Base-by-base conservation (phyloP, 2,329 filamentous ascomycete genomes). In the Reticulascus tulasneorum region DNA sequence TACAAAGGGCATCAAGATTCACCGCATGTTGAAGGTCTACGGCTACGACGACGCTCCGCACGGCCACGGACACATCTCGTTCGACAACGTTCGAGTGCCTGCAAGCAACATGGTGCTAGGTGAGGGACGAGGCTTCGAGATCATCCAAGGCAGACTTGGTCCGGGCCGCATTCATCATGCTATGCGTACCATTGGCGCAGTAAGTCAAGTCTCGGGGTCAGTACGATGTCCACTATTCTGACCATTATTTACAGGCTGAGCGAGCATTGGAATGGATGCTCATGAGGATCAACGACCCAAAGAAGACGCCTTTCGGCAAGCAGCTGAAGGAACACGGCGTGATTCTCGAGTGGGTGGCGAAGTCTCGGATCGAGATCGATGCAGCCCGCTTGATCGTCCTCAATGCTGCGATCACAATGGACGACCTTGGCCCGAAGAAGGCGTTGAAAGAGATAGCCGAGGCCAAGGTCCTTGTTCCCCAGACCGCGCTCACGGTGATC, bases 21-120 rank as follows among this genome's bases (percentile, higher is more conserved):
- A 95, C 64, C 83, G 93, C 50, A 95, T 96, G 87, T 72, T 98
- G 37, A 84, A 75, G 33, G 91, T 97, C 47, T 95, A 94, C 63
- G 93, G 93, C 39, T 97, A 89, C 66, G 93, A 97, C 60, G 93
- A 98, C 53, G 93, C 93, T n/a, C 93, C 93, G 3, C 93, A 98
- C 62, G 93, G 93, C 37, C 93, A 98, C 66, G 93, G 89, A 28
- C 91, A 98, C 63, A 80, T 98, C 56, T 77, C 71, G 23, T 97
- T 98, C 67, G 73, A 82, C 40, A 84, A 97, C 58, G 93, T 97
- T 45, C 85, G 91, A 40, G 86, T 98, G 1, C 91, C 91, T 7
- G 79, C 73, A 21, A 69, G 71, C 52, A 93, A 86, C 67, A 83
- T 98, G 55, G 85, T 97, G 9, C 82, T 98, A 4, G 91, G 93